These are phyloP conservation scores for Naumovozyma castellii DNA, from an alignment of 805 yeast species.

Conservation along the genomic window DNA sequence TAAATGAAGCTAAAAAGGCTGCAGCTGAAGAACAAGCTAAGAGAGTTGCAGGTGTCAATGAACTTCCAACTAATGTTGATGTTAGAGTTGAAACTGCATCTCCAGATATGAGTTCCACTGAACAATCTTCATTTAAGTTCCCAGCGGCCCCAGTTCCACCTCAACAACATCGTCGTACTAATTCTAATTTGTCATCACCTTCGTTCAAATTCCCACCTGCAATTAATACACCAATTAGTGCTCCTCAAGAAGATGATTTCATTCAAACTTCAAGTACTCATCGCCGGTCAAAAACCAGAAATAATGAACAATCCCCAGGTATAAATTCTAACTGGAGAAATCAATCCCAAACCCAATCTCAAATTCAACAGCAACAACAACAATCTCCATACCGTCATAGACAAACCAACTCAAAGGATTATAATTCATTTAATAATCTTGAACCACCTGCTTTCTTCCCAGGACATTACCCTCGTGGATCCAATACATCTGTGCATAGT, in stretches of 20 bases:
- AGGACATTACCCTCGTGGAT: constrained; percentile 72
- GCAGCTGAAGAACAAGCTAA: constrained; percentile 89
- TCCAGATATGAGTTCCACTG: constrained; percentile 6
- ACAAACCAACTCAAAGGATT: constrained; percentile 22
- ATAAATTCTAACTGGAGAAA: constrained; percentile 60
- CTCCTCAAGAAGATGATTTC: constrained; percentile 22
- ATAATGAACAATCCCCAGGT: constrained; percentile 26
- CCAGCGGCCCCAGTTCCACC: constrained; percentile 27
- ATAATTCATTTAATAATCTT: constrained; percentile 16
- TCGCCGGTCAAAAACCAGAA: constrained; percentile 25
- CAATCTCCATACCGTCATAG: constrained; percentile 30
- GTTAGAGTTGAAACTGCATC: constrained; percentile 2
- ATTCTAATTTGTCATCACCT: constrained; percentile 35
- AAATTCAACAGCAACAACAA: constrained; percentile 13
- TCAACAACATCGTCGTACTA: constrained; percentile 13
- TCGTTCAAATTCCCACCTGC: constrained; percentile 58
- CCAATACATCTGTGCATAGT: constrained; percentile 56
- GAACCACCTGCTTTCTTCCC: constrained; percentile 38
- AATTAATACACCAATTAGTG: constrained; percentile 1
- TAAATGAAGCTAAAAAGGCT: constrained; percentile 88
- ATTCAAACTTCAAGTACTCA: constrained; percentile 22
- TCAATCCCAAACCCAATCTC: constrained; percentile 35
- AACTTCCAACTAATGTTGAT: neutral
- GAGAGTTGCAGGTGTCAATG: constrained; percentile 32
- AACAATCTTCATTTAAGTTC: constrained; percentile 21